These are phyloP conservation scores for Fusarium sp. DNA, from an alignment of 2,329 filamentous ascomycete genomes.

Conservation along the genomic window DNA sequence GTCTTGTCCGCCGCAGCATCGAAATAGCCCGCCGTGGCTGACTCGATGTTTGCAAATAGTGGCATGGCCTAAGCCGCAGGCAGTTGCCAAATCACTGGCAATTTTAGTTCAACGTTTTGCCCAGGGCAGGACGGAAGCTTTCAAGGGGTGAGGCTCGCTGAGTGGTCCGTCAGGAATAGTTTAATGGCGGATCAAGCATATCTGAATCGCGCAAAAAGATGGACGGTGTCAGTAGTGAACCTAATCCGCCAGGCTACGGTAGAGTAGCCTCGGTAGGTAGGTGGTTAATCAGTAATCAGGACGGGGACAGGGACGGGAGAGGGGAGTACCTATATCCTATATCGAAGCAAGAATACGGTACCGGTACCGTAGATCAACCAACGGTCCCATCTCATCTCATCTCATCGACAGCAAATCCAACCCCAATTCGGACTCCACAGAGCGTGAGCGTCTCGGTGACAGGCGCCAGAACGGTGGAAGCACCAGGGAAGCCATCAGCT, in stretches of 20 bases:
- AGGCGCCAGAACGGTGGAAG: constrained; percentile 39
- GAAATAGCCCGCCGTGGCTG: constrained; percentile 32
- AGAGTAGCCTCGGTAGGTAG: too few relatives aligned
- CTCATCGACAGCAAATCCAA: constrained; percentile 8
- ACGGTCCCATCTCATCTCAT: constrained; percentile 24
- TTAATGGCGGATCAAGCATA: background rate
- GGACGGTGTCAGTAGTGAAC: constrained; percentile 2
- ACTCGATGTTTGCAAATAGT: constrained; percentile 31
- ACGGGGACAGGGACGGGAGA: background rate
- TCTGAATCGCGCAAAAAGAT: constrained; percentile 27
- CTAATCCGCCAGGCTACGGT: background rate
- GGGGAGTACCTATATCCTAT: background rate
- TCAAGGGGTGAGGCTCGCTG: background rate
- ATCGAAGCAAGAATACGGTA: too few relatives aligned
- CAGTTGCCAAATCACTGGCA: constrained; percentile 22
- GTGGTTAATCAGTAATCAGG: background rate
- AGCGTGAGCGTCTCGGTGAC: constrained; percentile 24
- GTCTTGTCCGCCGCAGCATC: constrained; percentile 19
- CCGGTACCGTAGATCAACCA: constrained; percentile 17
- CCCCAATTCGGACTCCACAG: constrained; percentile 2
- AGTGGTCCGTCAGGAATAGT: background rate
- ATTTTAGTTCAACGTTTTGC: constrained; percentile 21
- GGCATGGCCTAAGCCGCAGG: constrained; percentile 31
- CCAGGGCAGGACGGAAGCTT: constrained; percentile 15
- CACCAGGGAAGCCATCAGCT: constrained; percentile 35